A percentile compares a stretch with the other conserved stretches of the same genome.
These are phyloP conservation scores for Inonotus hispidus DNA, from an alignment of 1,284 basidiomycete genomes.

Conservation along the genomic window DNA sequence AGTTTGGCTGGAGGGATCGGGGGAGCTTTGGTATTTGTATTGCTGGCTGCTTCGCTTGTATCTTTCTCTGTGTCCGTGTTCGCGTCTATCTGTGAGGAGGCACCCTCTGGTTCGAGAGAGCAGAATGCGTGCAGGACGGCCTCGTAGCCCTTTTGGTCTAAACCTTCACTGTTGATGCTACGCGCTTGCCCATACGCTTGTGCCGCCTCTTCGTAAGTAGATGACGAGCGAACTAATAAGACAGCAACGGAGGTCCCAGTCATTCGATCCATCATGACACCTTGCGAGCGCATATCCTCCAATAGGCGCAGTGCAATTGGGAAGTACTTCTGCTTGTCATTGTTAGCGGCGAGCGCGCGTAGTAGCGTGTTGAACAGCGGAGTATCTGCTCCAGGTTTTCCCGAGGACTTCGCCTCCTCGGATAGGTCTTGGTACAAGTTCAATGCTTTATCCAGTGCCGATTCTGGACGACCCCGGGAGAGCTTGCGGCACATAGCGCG, in stretches of 20 bases:
- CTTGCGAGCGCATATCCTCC: slow-evolving; percentile 41
- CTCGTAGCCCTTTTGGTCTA: slow-evolving; percentile 54
- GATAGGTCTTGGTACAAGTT: slow-evolving; percentile 33
- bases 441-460: slow-evolving; percentile 43
- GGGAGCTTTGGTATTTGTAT: slow-evolving; percentile 26
- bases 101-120: slow-evolving; percentile 42
- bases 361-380: slow-evolving; percentile 54
- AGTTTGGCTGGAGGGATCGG: slow-evolving; percentile 50
- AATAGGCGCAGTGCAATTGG: slow-evolving; percentile 47
- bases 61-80: neutral
- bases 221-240: slow-evolving; percentile 52
- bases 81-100: neutral
- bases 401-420: neutral
- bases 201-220: slow-evolving; percentile 53
- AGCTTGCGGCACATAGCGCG: slow-evolving; percentile 39
- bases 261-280: slow-evolving; percentile 32
- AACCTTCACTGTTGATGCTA: slow-evolving; percentile 32
- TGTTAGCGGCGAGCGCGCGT: slow-evolving; percentile 44
- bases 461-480: slow-evolving; percentile 33
- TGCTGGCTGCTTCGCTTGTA: neutral
- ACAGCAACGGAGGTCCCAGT: slow-evolving; percentile 50
- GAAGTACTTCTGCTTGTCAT: slow-evolving; percentile 40
- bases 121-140: slow-evolving; percentile 61
- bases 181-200: slow-evolving; percentile 49
- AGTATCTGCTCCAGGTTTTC: slow-evolving; percentile 29